These are phyloP conservation scores for Pluteus cervinus DNA, from an alignment of 768 basidiomycete genomes.

Conservation along the genomic window DNA sequence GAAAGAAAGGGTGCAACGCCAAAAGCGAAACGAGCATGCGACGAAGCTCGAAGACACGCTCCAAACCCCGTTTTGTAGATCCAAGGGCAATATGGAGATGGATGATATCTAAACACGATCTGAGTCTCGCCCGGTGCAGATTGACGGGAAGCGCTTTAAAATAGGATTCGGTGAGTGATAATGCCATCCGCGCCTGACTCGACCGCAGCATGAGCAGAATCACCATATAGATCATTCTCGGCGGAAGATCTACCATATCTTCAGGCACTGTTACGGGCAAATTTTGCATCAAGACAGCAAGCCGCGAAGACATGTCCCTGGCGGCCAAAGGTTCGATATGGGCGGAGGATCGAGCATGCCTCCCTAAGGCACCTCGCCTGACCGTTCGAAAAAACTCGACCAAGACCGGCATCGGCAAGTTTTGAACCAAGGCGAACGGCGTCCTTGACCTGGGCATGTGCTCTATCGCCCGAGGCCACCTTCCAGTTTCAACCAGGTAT, in stretches of 20 bases:
- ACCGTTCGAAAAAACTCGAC: slow-evolving; percentile 49
- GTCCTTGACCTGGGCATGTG: no score
- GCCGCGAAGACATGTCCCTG: slow-evolving; percentile 13
- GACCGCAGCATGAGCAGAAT: slow-evolving; percentile 41
- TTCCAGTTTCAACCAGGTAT: slow-evolving; percentile 47
- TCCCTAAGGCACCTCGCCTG: slow-evolving; percentile 33
- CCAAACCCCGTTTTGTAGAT: slow-evolving; percentile 28
- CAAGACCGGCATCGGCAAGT: slow-evolving; percentile 47
- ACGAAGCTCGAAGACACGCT: slow-evolving; percentile 37
- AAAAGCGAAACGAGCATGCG: slow-evolving; percentile 40
- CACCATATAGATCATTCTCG: slow-evolving; percentile 38
- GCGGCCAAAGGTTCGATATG: not conserved
- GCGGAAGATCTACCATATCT: slow-evolving; percentile 27
- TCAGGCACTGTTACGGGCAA: slow-evolving; percentile 29
- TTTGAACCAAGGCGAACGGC: not conserved
- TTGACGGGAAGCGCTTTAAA: slow-evolving; percentile 40
- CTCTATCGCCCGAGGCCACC: slow-evolving; percentile 54
- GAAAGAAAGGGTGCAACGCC: slow-evolving; percentile 38
- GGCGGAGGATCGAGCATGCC: slow-evolving; percentile 12
- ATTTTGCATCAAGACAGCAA: slow-evolving; percentile 34
- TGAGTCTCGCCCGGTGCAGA: slow-evolving; percentile 27
- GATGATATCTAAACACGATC: slow-evolving; percentile 45
- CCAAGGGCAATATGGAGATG: slow-evolving; percentile 40
- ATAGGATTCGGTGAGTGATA: slow-evolving; percentile 41
- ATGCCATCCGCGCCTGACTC: slow-evolving; percentile 31